Evolutionary conservation across 208 protist species (phyloP).

Genomic region (Jaenimonas drosophilae): DNA sequence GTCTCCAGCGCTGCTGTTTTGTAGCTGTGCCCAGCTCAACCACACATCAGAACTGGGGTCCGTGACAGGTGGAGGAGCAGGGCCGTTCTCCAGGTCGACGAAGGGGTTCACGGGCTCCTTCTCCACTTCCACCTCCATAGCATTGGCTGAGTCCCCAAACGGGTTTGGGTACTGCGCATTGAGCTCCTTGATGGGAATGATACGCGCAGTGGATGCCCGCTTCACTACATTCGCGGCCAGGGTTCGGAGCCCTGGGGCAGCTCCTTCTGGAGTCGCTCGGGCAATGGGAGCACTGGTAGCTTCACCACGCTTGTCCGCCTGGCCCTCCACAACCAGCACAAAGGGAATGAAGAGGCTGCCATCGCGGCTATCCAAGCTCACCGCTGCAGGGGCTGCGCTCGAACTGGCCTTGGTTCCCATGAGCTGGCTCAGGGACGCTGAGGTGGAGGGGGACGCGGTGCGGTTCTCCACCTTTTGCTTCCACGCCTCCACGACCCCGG

Average conservation of each 20-base stretch:
- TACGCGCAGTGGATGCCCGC: not conserved
- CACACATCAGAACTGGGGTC: too few relatives aligned
- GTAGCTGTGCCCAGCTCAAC: too few relatives aligned
- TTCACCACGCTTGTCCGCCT: slow-evolving; percentile 39
- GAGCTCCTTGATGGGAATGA: slow-evolving; percentile 43
- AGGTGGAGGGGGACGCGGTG: not conserved
- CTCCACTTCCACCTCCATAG: slow-evolving; percentile 26
- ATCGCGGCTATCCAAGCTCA: slow-evolving; percentile 1
- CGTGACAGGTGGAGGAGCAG: too few relatives aligned
- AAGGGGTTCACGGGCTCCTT: slow-evolving; percentile 81
- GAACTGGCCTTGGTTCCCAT: too few relatives aligned
- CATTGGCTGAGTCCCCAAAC: slow-evolving; percentile 65
- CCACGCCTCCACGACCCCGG: too few relatives aligned
- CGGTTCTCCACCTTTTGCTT: too few relatives aligned
- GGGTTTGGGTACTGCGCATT: slow-evolving; percentile 74
- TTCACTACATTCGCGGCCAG: not conserved
- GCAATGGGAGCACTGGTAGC: slow-evolving; percentile 8
- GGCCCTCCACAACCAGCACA: slow-evolving; percentile 26
- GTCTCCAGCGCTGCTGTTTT: too few relatives aligned
- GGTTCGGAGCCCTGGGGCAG: slow-evolving; percentile 46
- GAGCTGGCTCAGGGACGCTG: not conserved
- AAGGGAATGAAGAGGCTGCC: slow-evolving; percentile 34
- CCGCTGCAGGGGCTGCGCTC: not conserved
- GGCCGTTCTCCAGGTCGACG: slow-evolving; percentile 35
- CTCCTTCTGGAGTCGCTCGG: slow-evolving; percentile 63